Base-by-base conservation (phyloP, 1,284 basidiomycete species). In the Fistulina hepatica region DNA sequence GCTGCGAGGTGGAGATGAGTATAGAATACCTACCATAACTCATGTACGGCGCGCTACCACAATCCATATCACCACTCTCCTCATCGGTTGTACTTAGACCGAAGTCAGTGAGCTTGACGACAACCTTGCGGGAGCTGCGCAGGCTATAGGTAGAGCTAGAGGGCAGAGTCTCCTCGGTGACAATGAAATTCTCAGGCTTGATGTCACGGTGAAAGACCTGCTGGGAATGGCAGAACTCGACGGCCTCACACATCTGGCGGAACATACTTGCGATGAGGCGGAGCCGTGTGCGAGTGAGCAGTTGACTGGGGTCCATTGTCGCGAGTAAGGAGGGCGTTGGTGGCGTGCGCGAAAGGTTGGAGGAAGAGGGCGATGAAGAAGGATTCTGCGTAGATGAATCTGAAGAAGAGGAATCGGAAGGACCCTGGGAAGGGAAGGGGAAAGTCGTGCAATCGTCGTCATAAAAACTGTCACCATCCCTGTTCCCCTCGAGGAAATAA, bases 1-100 rank as follows among this genome's bases (percentile, higher is more conserved):
- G 36, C 39, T 31, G 34, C 31, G 34, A 34, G 36, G 33, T 13
- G 33, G n/a, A n/a, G 34, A 21, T 40, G 41, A 33, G 21, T 19
- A 44, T 33, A 35, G 27, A 32, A 43, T 42, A 34, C 59, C 81
- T 44, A 89, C 86, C 88, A 58, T 83, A 97, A 52, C 91, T 93
- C 94, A 98, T 97, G 64, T 98, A 98, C 0, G 94, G 94, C 45
- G 93, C 92, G 59, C 89, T 94, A 41, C 94, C 94, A 61, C 95
- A 98, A 57, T 97, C 93, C 73, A 98, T 93, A 61, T 98, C 94
- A 44, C 85, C 81, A 45, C 86, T 92, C 43, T 85, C 78, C 44
- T 75, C 60, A 51, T 97, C 90, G 9, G 76, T 83, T 0, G 93
- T 97, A 6, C 91, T 92, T 24, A 99, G 64, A 25, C 94, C 94